phyloP scores from a whole-genome alignment of 1,139 yeast genomes.

The Spathaspora sp. region DNA sequence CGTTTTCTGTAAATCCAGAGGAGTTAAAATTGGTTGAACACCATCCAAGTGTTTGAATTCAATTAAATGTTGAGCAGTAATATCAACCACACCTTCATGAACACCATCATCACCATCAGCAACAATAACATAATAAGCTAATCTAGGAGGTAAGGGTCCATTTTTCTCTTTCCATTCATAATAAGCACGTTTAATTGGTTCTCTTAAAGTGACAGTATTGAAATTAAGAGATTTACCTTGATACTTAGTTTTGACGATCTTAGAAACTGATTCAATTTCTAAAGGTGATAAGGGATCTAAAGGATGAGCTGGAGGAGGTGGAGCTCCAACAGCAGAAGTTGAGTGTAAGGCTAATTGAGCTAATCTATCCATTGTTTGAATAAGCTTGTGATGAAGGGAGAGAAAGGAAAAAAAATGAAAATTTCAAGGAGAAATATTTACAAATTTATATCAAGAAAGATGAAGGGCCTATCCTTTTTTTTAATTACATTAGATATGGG shows the following conservation, averaged over 20 bases:
- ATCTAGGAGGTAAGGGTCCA: slow-evolving; percentile 65
- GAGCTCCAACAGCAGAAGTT: slow-evolving; percentile 54
- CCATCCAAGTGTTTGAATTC: slow-evolving; percentile 53
- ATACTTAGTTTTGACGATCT: slow-evolving; percentile 33
- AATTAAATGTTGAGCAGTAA: slow-evolving; percentile 46
- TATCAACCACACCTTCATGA: slow-evolving; percentile 68
- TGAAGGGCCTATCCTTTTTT: neutral
- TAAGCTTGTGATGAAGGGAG: too few species aligned
- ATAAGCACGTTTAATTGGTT: slow-evolving; percentile 64
- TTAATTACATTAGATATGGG: neutral
- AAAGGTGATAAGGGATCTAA: slow-evolving; percentile 66
- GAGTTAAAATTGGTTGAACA: slow-evolving; percentile 73
- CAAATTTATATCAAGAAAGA: neutral
- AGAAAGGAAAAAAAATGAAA: neutral
- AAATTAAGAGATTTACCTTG: slow-evolving; percentile 50
- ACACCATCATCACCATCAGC: slow-evolving; percentile 61
- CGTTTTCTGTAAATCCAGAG: slow-evolving; percentile 61
- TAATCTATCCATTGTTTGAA: slow-evolving; percentile 58
- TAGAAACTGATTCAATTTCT: slow-evolving; percentile 46
- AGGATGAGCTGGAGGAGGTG: slow-evolving; percentile 61
- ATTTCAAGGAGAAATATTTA: neutral
- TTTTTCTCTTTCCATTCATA: slow-evolving; percentile 63
- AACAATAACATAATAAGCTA: slow-evolving; percentile 64
- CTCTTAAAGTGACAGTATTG: slow-evolving; percentile 70
- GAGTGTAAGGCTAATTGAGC: slow-evolving; percentile 65